phyloP scores from a whole-genome alignment of 225 moss, liverwort and hornwort genomes.

The Marchantia polymorpha region DNA sequence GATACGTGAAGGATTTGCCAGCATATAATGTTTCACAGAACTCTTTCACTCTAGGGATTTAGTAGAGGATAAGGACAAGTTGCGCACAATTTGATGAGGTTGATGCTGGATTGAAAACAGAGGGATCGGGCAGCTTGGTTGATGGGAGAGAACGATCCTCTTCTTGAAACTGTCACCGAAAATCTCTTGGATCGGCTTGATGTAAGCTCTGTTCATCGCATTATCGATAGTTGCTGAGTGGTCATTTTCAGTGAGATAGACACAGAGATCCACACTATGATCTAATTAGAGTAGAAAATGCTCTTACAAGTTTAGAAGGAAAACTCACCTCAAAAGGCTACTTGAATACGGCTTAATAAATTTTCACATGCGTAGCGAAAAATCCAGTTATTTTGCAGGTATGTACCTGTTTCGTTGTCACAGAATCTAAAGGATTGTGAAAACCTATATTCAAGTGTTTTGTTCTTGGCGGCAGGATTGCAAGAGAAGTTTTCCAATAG shows the following conservation, averaged over 20 bases:
- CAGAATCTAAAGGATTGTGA: neutral
- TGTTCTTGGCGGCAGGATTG: conserved; percentile 57
- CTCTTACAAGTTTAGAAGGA: neutral
- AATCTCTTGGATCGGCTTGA: conserved; percentile 88
- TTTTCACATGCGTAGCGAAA: too few species aligned
- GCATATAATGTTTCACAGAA: neutral
- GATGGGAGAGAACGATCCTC: conserved; percentile 66
- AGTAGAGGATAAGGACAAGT: neutral
- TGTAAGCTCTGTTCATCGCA: conserved; percentile 41
- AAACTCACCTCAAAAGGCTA: neutral
- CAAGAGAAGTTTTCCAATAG: conserved; percentile 82
- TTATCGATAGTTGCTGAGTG: too few species aligned
- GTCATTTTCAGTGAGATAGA: neutral
- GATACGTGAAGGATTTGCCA: neutral
- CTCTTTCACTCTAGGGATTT: neutral
- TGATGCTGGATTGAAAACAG: conserved; percentile 34
- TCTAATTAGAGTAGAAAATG: neutral
- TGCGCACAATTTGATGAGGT: neutral
- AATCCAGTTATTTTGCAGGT: too few species aligned
- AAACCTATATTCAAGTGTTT: neutral
- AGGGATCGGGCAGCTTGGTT: conserved; percentile 91
- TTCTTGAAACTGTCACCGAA: conserved; percentile 81
- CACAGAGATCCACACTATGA: neutral
- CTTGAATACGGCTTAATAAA: neutral
- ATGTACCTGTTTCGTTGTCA: neutral